Percentiles rank a stretch among this genome's conserved stretches.
phyloP scores from a whole-genome alignment of 2,329 filamentous ascomycete species.

The Fusarium sp. region DNA sequence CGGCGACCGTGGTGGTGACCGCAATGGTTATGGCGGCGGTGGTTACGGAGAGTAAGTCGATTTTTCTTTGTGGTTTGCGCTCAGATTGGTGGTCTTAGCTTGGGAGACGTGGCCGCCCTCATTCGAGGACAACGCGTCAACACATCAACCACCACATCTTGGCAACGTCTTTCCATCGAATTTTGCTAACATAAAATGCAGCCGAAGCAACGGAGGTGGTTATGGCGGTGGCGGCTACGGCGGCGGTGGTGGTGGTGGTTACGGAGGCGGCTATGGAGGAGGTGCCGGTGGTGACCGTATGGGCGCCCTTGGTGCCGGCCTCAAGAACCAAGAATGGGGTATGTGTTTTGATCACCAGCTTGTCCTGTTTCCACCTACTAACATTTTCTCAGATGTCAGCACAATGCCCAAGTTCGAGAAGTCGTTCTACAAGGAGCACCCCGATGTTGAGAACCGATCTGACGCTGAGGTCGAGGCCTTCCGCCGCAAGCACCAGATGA shows the following conservation, averaged over 20 bases:
- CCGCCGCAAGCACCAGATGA: slow-evolving; percentile 84
- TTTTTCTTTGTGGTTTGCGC: slow-evolving; percentile 20
- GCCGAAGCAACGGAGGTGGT: slow-evolving; percentile 56
- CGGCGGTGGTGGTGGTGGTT: slow-evolving; percentile 49
- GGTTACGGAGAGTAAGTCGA: slow-evolving; percentile 52
- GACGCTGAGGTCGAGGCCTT: slow-evolving; percentile 86
- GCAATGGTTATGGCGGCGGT: slow-evolving; percentile 52
- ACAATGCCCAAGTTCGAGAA: slow-evolving; percentile 97
- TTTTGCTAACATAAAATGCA: slow-evolving; percentile 52
- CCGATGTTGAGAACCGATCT: slow-evolving; percentile 77
- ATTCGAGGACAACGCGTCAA: slow-evolving; percentile 10
- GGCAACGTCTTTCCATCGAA: slow-evolving; percentile 8
- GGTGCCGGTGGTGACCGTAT: slow-evolving; percentile 90
- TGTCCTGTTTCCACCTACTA: slow-evolving; percentile 45
- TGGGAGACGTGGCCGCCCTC: slow-evolving; percentile 20
- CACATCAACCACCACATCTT: slow-evolving; percentile 20
- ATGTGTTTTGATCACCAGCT: slow-evolving; percentile 54
- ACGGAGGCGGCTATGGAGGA: slow-evolving; percentile 53
- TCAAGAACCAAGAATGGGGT: slow-evolving; percentile 93
- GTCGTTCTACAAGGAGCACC: slow-evolving; percentile 97
- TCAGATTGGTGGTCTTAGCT: slow-evolving; percentile 26
- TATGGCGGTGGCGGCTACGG: slow-evolving; percentile 52
- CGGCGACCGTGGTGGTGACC: slow-evolving; percentile 58
- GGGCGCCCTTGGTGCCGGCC: slow-evolving; percentile 85
- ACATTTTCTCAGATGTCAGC: slow-evolving; percentile 68